Base-by-base conservation (phyloP, 352 stramenopile genomes). In the Phytophthora meadii region DNA sequence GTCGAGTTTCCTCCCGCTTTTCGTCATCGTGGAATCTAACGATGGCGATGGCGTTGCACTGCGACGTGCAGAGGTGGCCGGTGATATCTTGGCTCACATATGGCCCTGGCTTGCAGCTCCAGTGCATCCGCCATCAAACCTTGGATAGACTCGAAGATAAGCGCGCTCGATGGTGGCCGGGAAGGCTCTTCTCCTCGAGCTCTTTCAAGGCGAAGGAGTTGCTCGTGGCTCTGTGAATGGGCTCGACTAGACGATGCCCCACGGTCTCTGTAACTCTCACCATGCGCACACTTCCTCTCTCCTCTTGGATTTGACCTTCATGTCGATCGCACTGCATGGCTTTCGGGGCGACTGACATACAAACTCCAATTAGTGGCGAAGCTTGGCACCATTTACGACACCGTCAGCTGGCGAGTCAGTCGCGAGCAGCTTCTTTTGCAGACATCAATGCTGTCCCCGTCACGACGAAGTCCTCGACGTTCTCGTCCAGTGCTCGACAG, bases 251-350 rank as follows among this genome's bases (percentile, higher is more conserved):
- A 68, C 56, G 64, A 71, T 49, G 36, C 14, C 25, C 32, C 17
- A 52, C n/a, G 24, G 63, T 59, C 58, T 72, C 64, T 72, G 64
- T 40, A 49, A 58, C 45, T 72, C 64, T 68, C 64, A 55, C 64
- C 57, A 72, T 50, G 39, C 64, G 37, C 51, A 46, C 57, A 57
- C 56, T 53, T 72, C 48, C 28, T 55, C 17, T 25, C 53, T 61
- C 61, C 15, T 25, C 19, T n/a, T 39, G 22, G 64, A 72, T 72
- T 72, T 72, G 64, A 62, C 2, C 57, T 49, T 40, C 42, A 57
- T 27, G 54, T 66, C 44, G 15, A 48, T 62, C 50, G 47, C 30
- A 15, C 47, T 22, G 12, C 22, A 19, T 3, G 27, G 10, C 6
- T 37, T 51, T 56, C 39, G 24, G 17, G 34, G 27, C 30, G 37